Evolutionary conservation across 108 stramenopile genomes (phyloP).

Genomic region (Nitzschia putrida): DNA sequence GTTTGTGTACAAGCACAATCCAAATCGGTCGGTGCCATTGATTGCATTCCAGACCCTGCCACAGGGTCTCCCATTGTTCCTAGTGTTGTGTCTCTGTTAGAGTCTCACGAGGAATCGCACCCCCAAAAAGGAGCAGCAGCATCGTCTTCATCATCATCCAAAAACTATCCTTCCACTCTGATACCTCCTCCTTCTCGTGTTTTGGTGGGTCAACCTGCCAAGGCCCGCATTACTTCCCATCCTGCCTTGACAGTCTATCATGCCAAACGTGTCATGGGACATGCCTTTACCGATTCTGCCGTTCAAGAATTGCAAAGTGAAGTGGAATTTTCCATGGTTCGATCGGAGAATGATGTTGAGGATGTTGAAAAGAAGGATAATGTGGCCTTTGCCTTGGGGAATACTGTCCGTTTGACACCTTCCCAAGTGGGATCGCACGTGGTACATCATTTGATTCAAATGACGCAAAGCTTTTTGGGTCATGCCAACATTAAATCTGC

Average conservation of each 20-base stretch:
- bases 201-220: slow-evolving; percentile 74
- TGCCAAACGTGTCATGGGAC: slow-evolving; percentile 82
- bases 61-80: slow-evolving; percentile 73
- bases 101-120: slow-evolving; percentile 49
- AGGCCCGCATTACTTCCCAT: slow-evolving; percentile 77
- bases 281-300: slow-evolving; percentile 49
- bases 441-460: slow-evolving; percentile 70
- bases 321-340: slow-evolving; percentile 69
- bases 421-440: slow-evolving; percentile 77
- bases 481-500: slow-evolving; percentile 89
- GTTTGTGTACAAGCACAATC: slow-evolving; percentile 79
- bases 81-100: slow-evolving; percentile 85
- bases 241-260: slow-evolving; percentile 84
- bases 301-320: slow-evolving; percentile 58
- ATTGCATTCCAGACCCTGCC: slow-evolving; percentile 75
- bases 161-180: slow-evolving; percentile 29
- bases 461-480: slow-evolving; percentile 73
- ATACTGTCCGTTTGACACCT: slow-evolving; percentile 52
- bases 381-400: slow-evolving; percentile 23
- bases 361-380: too few relatives aligned
- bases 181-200: slow-evolving; percentile 74
- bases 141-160: neutral
- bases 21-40: slow-evolving; percentile 77
- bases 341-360: slow-evolving; percentile 27
- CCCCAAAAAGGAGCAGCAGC: slow-evolving; percentile 24